Percentiles rank a stretch among this genome's conserved stretches.
These are phyloP conservation scores for Lactarius trivialis DNA, from an alignment of 768 basidiomycete species.

Conservation along the genomic window DNA sequence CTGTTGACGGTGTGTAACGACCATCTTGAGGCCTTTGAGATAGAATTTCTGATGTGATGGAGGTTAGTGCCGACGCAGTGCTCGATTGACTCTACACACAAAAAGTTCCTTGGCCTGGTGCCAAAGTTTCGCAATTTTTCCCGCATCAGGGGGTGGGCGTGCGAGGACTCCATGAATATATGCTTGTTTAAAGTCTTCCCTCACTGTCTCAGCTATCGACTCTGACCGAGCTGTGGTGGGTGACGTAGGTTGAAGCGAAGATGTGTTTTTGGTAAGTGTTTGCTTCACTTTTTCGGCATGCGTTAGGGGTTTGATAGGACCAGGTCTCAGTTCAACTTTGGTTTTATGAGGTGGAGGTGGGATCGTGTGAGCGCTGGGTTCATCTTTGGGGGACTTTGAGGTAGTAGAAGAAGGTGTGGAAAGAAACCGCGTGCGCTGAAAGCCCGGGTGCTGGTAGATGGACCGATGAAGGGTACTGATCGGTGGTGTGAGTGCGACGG, in stretches of 20 bases:
- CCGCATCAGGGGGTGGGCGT: conserved; percentile 59
- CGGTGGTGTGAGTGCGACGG: background rate
- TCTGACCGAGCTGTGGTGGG: conserved; percentile 12
- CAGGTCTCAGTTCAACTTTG: conserved; percentile 58
- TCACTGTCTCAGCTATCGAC: conserved; percentile 43
- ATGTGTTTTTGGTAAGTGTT: conserved; percentile 16
- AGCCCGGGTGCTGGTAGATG: background rate
- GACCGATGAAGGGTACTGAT: background rate
- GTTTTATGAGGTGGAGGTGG: conserved; percentile 29
- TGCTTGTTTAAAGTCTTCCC: conserved; percentile 60
- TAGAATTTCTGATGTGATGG: conserved; percentile 63
- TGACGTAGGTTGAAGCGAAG: conserved; percentile 19
- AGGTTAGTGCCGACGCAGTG: conserved; percentile 2
- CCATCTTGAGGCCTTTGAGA: conserved; percentile 64
- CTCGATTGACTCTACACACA: conserved; percentile 28
- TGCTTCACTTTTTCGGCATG: conserved; percentile 18
- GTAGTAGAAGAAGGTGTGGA: conserved; percentile 29
- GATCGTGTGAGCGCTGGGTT: conserved; percentile 27
- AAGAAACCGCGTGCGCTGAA: conserved; percentile 21
- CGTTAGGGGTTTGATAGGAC: conserved; percentile 44
- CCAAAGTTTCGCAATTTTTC: conserved; percentile 43
- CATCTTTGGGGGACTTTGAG: conserved; percentile 19
- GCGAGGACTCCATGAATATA: conserved; percentile 59
- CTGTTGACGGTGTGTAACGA: conserved; percentile 54
- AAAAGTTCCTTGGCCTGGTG: conserved; percentile 45